These are phyloP conservation scores for Verticillium longisporum DNA, from an alignment of 2,329 filamentous ascomycete genomes.

Conservation along the genomic window DNA sequence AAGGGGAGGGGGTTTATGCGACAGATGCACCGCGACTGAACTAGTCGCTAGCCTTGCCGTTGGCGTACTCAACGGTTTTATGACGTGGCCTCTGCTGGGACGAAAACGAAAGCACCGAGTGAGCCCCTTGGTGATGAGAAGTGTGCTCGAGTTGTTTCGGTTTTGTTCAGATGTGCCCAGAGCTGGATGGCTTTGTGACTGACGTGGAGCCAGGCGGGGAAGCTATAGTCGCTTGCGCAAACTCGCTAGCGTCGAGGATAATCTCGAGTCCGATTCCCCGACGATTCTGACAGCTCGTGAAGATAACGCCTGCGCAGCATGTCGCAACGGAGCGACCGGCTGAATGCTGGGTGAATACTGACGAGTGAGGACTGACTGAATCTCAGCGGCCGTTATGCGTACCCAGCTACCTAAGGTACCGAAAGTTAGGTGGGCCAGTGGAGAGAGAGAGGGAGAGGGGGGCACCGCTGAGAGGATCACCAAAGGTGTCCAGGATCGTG, in stretches of 20 bases:
- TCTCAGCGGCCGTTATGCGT: too few species aligned
- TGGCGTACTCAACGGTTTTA: not conserved
- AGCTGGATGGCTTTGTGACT: too few species aligned
- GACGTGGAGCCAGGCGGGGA: too few species aligned
- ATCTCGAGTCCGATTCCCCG: not conserved
- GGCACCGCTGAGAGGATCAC: not conserved
- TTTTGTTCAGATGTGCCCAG: too few species aligned
- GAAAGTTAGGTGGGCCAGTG: not conserved
- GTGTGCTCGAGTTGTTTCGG: not conserved
- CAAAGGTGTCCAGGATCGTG: not conserved
- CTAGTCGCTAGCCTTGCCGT: not conserved
- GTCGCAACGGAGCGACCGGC: not conserved
- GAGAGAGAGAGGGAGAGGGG: not conserved
- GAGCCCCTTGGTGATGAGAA: not conserved
- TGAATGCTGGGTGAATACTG: not conserved
- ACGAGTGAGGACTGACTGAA: too few species aligned
- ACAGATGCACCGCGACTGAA: not conserved
- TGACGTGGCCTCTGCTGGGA: not conserved
- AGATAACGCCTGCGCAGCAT: not conserved
- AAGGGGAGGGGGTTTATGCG: not conserved
- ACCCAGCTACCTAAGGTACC: too few species aligned
- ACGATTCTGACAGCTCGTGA: not conserved
- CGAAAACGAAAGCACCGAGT: too few species aligned
- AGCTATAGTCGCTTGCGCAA: too few species aligned
- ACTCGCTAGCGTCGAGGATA: too few species aligned